A percentile compares a stretch with the other conserved stretches of the same genome.
Conservation (phyloP, 768 basidiomycete genomes). For the Calocybe gangraenosa region DNA sequence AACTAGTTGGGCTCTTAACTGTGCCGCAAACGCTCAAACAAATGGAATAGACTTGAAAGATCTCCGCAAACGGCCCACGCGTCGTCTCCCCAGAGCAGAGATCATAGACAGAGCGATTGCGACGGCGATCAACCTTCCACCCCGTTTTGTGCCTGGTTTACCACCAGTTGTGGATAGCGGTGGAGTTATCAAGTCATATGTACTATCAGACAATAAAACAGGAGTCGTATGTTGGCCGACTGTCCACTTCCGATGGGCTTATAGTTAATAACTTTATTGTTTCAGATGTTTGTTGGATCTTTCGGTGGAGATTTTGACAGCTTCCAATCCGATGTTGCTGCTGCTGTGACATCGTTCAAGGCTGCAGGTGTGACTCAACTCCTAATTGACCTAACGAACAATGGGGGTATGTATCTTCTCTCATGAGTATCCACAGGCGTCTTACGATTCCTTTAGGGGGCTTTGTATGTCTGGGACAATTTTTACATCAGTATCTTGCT, state of each 20-base stretch:
- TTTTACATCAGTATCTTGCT: slow-evolving; percentile 53
- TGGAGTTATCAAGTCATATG: slow-evolving; percentile 52
- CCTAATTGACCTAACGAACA: slow-evolving; percentile 58
- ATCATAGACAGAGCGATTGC: slow-evolving; percentile 40
- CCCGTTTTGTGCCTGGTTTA: slow-evolving; percentile 41
- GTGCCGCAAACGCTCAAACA: slow-evolving; percentile 43
- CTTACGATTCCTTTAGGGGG: slow-evolving; percentile 36
- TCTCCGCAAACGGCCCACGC: slow-evolving; percentile 2
- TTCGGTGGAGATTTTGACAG: slow-evolving; percentile 46
- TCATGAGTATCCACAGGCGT: neutral
- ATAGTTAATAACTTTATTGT: slow-evolving; percentile 1
- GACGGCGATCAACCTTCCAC: slow-evolving; percentile 42
- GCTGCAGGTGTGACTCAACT: slow-evolving; percentile 43
- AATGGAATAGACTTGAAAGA: slow-evolving; percentile 46
- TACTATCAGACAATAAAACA: slow-evolving; percentile 51
- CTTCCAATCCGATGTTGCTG: slow-evolving; percentile 49
- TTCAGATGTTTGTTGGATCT: slow-evolving; percentile 57
- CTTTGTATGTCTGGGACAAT: slow-evolving; percentile 57
- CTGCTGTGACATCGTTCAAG: slow-evolving; percentile 43
- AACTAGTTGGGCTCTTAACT: slow-evolving; percentile 34
- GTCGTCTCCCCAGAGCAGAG: slow-evolving; percentile 25
- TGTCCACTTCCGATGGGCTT: neutral
- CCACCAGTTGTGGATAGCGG: slow-evolving; percentile 40
- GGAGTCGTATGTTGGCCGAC: slow-evolving; percentile 44
- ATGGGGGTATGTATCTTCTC: slow-evolving; percentile 41